Base-by-base conservation (phyloP, 78 protist species). In the Guillardia theta region DNA sequence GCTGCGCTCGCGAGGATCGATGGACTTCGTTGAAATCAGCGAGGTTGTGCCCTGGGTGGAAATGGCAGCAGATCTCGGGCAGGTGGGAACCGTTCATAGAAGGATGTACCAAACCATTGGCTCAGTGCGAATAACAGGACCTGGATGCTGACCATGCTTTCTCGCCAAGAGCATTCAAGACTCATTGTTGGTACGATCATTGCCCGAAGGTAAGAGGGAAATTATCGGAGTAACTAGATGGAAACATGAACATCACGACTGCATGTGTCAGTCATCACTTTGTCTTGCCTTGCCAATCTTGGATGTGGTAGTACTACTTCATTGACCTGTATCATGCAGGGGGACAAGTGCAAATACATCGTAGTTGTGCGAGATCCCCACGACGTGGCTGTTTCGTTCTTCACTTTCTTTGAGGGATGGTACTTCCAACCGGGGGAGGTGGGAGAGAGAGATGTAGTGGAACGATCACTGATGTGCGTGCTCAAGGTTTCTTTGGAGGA, bases 1-100 rank as follows among this genome's bases (percentile, higher is more conserved):
- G 83, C 83, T 70, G 4, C 83, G 83, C 8, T 70, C 83, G 41
- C 83, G 83, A 70, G 83, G 83, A 24, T 70, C 83, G 83, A 70
- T 70, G 83, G 83, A 70, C 83, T 70, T 70, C 6, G 41, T 33
- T 43, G 83, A 70, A 24, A 70, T 70, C 0, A 9, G n/a, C 41
- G 83, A 33, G 4, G 83, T 70, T 4, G 83, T 70, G 83, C 83
- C 83, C 36, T 70, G 83, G 83, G 36, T 70, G 4, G 83, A 70
- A 70, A 12, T 70, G 36, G 83, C 83, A 12, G 46, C n/a, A 0
- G 83, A 70, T 43, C 0, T 4, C 41, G 22, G 22, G 45, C 83
- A 70, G 83, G 83, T 70, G 46, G 4, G 78, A 5, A 64, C 22
- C 36, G 78, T 15, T 64, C 39, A 6, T 24, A 30, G 33, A 5